Base-by-base conservation (phyloP, 2,329 filamentous ascomycete genomes). In the Colletotrichum viniferum region DNA sequence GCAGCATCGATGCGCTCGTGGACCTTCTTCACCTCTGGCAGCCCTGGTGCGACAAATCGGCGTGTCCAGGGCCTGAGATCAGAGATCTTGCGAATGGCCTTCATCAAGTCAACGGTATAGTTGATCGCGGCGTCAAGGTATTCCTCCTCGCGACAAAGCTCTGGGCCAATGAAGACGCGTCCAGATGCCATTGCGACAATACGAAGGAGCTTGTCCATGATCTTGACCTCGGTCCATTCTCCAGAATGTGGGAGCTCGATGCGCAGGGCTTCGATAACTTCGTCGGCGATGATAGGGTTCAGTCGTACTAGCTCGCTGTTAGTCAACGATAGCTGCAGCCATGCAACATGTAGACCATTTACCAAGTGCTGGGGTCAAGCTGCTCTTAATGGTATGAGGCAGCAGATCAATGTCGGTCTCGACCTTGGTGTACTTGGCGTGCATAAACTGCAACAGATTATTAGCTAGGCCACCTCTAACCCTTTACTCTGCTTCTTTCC, bases 51-150 rank as follows among this genome's bases (percentile, higher is more conserved):
- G 0, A 80, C 76, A 48, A 86, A 77, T 7, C 81, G 82, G 1
- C 86, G 82, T 24, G 82, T 76, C 81, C 82, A 84, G 2, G 80
- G 79, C 7, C 68, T 74, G 9, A 85, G 66, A 21, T 52, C n/a
- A 13, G 70, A 36, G 32, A 69, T 69, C 72, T 81, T 81, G 1
- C 71, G 66, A 13, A 83, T 81, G 2, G 85, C 86, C 1, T 71
- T 78, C 77, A 87, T 83, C 5, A 88, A 71, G 26, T 87, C 84
- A 18, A 86, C 69, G 9, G 88, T 88, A 78, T 87, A 89, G 77
- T 86, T 86, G 73, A 88, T 87, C n/a, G 85, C 83, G 7, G 85
- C 82, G 52, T 88, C 83, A 4, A 89, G 78, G 78, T 88, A 89
- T 30, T 83, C 81, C 52, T 87, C 85, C 5, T 83, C 79, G 36